These are phyloP conservation scores for Raffaelea albimanens DNA, from an alignment of 2,329 filamentous ascomycete species.

Conservation along the genomic window DNA sequence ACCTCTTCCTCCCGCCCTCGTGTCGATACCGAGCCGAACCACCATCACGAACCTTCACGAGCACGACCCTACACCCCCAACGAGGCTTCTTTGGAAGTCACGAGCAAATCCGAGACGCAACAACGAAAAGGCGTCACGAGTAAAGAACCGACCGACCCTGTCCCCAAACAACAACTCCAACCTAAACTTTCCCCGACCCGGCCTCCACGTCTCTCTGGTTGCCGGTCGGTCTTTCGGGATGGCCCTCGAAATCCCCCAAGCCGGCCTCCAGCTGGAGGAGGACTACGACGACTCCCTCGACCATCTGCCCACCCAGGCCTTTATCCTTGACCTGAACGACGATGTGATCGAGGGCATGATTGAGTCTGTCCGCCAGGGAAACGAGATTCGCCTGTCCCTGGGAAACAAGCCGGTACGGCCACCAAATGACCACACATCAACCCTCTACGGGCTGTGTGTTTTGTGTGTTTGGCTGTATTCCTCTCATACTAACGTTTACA, in stretches of 20 bases:
- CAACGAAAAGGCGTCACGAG: too few relatives aligned
- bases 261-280: constrained; percentile 48
- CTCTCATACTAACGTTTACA: not conserved
- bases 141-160: not conserved
- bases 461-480: constrained; percentile 1
- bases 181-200: not conserved
- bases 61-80: too few relatives aligned
- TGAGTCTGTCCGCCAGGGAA: constrained; percentile 45
- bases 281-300: constrained; percentile 34
- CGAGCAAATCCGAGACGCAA: too few relatives aligned
- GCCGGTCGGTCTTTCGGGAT: constrained; percentile 18
- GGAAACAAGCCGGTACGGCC: constrained; percentile 50
- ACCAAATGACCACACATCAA: constrained; percentile 9
- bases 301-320: constrained; percentile 42
- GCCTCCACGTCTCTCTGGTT: constrained; percentile 9
- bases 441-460: constrained; percentile 1
- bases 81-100: too few relatives aligned
- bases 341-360: constrained; percentile 54
- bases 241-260: constrained; percentile 44
- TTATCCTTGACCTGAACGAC: constrained; percentile 48
- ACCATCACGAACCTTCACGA: too few relatives aligned
- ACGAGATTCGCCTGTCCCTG: constrained; percentile 46
- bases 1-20: too few relatives aligned
- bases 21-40: too few relatives aligned
- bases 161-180: not conserved